A percentile compares a stretch with the other conserved stretches of the same genome.
These are phyloP conservation scores for Diddensiella caesifluorescens DNA, from an alignment of 805 yeast genomes.

Conservation along the genomic window DNA sequence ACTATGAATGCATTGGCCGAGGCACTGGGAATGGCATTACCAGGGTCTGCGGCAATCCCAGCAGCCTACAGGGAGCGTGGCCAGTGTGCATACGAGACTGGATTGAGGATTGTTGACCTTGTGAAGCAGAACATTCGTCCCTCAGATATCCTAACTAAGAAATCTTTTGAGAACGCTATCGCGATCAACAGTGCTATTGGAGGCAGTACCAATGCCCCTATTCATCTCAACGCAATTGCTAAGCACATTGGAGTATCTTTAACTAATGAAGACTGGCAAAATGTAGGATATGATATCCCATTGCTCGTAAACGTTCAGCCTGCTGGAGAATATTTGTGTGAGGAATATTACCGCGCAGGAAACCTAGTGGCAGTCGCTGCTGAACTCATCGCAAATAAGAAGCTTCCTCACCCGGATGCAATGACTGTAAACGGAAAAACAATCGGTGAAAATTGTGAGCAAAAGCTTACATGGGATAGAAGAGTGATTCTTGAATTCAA, in stretches of 20 bases:
- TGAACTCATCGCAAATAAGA: slow-evolving; percentile 18
- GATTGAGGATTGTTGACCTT: slow-evolving; percentile 70
- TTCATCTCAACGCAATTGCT: slow-evolving; percentile 85
- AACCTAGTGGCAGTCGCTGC: slow-evolving; percentile 24
- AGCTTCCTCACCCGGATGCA: slow-evolving; percentile 22
- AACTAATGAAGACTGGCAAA: slow-evolving; percentile 86
- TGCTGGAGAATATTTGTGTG: slow-evolving; percentile 73
- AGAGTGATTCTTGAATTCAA: slow-evolving; percentile 19
- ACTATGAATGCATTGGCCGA: slow-evolving; percentile 95
- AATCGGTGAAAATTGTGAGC: slow-evolving; percentile 19
- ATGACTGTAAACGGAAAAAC: slow-evolving; percentile 22
- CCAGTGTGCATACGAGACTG: slow-evolving; percentile 68
- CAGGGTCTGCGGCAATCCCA: slow-evolving; percentile 80
- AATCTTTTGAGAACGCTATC: slow-evolving; percentile 84
- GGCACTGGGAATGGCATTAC: slow-evolving; percentile 82
- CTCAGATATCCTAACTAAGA: slow-evolving; percentile 77
- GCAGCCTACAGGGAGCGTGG: slow-evolving; percentile 73
- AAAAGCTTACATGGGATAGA: slow-evolving; percentile 15
- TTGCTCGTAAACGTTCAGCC: slow-evolving; percentile 88
- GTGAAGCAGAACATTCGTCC: slow-evolving; percentile 68
- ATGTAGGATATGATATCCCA: slow-evolving; percentile 79
- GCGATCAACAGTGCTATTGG: slow-evolving; percentile 86
- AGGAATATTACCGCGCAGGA: slow-evolving; percentile 26
- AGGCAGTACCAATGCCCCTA: slow-evolving; percentile 89
- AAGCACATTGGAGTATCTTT: slow-evolving; percentile 71